phyloP scores from a whole-genome alignment of 2,329 filamentous ascomycete genomes.

The Balansia obtecta region DNA sequence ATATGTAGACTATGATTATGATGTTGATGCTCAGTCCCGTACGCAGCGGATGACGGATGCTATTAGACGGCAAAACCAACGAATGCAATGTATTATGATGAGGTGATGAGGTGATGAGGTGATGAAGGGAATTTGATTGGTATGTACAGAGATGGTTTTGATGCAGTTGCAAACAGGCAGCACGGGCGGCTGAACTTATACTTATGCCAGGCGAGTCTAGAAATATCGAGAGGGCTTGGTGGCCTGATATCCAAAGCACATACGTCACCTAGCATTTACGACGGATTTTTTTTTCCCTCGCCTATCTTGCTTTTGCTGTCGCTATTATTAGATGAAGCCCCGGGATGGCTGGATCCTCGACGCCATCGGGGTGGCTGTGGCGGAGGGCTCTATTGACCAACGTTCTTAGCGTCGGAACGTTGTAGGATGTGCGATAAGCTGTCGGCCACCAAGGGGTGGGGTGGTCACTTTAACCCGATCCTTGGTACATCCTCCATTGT shows the following conservation, averaged over 20 bases:
- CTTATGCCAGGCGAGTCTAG: not conserved
- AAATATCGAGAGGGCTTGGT: not conserved
- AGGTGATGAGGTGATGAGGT: no score
- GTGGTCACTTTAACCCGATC: no score
- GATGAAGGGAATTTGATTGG: no score
- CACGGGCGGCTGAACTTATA: conserved; percentile 3
- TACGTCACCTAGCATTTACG: conserved; percentile 2
- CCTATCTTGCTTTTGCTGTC: not conserved
- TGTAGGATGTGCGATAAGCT: no score
- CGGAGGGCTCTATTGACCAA: not conserved
- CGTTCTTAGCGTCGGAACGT: not conserved
- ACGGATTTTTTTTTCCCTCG: not conserved
- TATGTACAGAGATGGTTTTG: not conserved
- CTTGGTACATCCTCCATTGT: no score
- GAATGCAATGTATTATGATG: not conserved
- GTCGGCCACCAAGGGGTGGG: no score
- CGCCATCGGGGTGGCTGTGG: conserved; percentile 2
- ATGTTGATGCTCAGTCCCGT: no score
- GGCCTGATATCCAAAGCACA: not conserved
- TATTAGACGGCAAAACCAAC: not conserved
- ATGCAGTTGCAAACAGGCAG: not conserved
- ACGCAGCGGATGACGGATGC: not conserved
- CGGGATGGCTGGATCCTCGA: not conserved
- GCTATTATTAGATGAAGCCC: conserved; percentile 5
- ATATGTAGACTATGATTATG: not conserved